These are phyloP conservation scores for Euphorbia celastroides DNA, from an alignment of 441 rosid genomes.

Conservation along the genomic window DNA sequence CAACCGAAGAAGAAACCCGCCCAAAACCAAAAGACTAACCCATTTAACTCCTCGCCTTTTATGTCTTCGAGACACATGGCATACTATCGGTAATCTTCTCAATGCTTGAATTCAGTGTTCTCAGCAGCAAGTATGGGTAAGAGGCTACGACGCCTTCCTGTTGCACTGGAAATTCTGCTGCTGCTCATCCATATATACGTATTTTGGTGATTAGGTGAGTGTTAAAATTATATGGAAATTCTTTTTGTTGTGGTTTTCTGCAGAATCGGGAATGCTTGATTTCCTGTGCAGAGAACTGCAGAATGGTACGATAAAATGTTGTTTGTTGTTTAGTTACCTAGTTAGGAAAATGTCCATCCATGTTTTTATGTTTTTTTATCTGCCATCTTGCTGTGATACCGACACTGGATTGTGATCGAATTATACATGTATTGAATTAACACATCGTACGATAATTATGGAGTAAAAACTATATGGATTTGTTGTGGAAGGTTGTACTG, in stretches of 20 bases:
- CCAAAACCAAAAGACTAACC: conserved; percentile 31
- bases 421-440: too few species aligned
- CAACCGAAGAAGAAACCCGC: conserved; percentile 49
- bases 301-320: background rate
- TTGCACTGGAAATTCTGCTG: too few species aligned
- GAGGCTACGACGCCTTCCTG: too few species aligned
- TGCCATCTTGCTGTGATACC: too few species aligned
- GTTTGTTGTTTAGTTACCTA: background rate
- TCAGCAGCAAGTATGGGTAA: too few species aligned
- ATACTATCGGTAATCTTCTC: conserved; percentile 53
- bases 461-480: too few species aligned
- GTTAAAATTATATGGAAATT: background rate
- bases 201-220: background rate
- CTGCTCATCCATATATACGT: too few species aligned
- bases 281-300: background rate
- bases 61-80: conserved; percentile 95
- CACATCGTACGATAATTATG: too few species aligned
- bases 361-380: too few species aligned
- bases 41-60: conserved; percentile 59
- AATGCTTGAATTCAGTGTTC: background rate
- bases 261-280: background rate
- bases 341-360: background rate
- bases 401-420: too few species aligned
- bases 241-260: background rate
- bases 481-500: too few species aligned